These are phyloP conservation scores for Wickerhamiella cacticola DNA, from an alignment of 805 yeast species.

Conservation along the genomic window DNA sequence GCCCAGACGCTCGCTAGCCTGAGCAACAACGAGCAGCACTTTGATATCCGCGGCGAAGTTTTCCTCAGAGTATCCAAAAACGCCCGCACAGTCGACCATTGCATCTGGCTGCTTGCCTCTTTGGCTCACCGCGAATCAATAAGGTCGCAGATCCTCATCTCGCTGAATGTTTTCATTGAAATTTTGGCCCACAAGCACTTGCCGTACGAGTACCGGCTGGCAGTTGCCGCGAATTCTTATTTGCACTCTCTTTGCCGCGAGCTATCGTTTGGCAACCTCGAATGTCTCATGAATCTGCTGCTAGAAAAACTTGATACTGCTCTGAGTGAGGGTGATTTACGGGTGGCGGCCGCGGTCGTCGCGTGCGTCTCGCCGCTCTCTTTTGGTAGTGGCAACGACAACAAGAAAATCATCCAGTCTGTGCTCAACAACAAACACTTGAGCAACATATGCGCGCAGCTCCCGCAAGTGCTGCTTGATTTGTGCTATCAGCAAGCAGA, in stretches of 20 bases:
- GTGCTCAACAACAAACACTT: not conserved
- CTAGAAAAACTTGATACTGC: not conserved
- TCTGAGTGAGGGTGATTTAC: not conserved
- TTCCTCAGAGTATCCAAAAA: not conserved
- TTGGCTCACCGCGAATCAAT: not conserved
- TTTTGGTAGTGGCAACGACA: not conserved
- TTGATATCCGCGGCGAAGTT: not conserved
- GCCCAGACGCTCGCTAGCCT: not conserved
- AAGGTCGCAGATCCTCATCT: not conserved
- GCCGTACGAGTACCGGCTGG: not conserved
- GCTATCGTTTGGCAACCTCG: not conserved
- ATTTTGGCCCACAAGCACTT: not conserved
- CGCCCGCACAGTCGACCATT: not conserved
- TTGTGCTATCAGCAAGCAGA: not conserved
- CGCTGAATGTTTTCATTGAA: not conserved
- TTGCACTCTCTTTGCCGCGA: not conserved
- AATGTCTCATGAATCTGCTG: not conserved
- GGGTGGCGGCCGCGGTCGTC: not conserved
- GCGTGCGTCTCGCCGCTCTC: not conserved
- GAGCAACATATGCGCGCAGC: not conserved
- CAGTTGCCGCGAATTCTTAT: not conserved
- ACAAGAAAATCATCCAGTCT: not conserved
- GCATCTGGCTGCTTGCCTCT: not conserved
- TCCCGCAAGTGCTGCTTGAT: not conserved
- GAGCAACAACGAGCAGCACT: not conserved